Conservation (phyloP, 1,284 basidiomycete species). For the Sanghuangporus baumii region DNA sequence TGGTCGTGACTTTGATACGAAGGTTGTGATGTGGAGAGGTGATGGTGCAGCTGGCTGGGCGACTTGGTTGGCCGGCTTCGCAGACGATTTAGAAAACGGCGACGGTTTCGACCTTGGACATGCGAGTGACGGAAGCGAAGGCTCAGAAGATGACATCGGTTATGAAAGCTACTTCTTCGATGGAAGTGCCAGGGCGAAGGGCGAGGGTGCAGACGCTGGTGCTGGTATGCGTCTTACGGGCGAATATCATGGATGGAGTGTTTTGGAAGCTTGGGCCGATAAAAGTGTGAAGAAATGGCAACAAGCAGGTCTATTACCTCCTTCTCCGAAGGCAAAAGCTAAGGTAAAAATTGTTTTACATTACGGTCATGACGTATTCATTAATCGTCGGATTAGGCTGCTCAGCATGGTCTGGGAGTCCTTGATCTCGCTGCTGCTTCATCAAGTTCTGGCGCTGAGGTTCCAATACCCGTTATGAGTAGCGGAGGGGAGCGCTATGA, state of each 20-base stretch:
- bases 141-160: constrained; percentile 77
- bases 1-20: constrained; percentile 96
- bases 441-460: constrained; percentile 38
- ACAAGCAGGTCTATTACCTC: constrained; percentile 59
- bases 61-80: constrained; percentile 88
- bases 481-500: constrained; percentile 1
- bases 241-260: constrained; percentile 86
- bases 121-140: constrained; percentile 45
- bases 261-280: constrained; percentile 89
- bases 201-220: constrained; percentile 70
- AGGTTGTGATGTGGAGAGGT: constrained; percentile 90
- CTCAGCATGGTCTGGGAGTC: constrained; percentile 15
- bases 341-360: constrained; percentile 8
- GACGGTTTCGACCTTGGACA: constrained; percentile 80
- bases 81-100: constrained; percentile 87
- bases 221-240: constrained; percentile 69
- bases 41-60: constrained; percentile 94
- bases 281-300: constrained; percentile 81
- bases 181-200: constrained; percentile 65
- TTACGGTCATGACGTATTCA: neutral
- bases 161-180: constrained; percentile 86
- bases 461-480: constrained; percentile 47
- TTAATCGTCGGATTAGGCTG: neutral
- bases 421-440: constrained; percentile 32
- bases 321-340: neutral